Percentiles rank a stretch among this genome's conserved stretches.
These are phyloP conservation scores for Scytalidium lignicola DNA, from an alignment of 2,329 filamentous ascomycete species.

Conservation along the genomic window DNA sequence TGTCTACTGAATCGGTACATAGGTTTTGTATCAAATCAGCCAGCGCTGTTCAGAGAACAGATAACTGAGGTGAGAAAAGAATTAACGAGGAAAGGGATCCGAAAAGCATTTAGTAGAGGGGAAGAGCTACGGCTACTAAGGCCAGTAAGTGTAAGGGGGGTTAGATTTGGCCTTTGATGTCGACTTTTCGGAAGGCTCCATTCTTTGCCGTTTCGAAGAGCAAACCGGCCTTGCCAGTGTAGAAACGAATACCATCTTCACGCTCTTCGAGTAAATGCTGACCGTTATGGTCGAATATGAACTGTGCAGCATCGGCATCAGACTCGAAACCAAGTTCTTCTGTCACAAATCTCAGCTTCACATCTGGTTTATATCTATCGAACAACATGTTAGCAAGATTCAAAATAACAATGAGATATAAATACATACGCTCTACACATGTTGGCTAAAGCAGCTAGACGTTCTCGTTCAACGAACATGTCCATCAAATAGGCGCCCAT, in stretches of 20 bases:
- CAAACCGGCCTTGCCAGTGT: constrained; percentile 65
- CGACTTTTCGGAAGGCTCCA: constrained; percentile 77
- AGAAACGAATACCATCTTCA: constrained; percentile 65
- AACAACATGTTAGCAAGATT: constrained; percentile 39
- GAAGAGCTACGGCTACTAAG: neutral
- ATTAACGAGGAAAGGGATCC: constrained; percentile 2
- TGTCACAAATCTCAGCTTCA: constrained; percentile 86
- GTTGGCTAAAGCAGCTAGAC: constrained; percentile 80
- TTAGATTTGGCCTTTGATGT: constrained; percentile 95
- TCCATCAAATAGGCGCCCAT: constrained; percentile 99
- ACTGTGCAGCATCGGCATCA: constrained; percentile 84
- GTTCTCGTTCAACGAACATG: constrained; percentile 95
- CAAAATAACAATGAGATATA: neutral
- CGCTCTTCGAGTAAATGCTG: constrained; percentile 73
- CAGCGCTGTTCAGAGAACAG: neutral
- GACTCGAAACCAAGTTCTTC: constrained; percentile 95
- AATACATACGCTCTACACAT: constrained; percentile 91
- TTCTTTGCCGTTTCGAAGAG: constrained; percentile 71
- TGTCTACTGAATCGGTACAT: neutral
- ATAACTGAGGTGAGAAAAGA: constrained; percentile 2
- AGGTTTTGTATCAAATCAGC: neutral
- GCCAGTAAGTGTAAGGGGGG: constrained; percentile 7
- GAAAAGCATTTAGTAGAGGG: constrained; percentile 1
- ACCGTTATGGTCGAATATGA: constrained; percentile 76
- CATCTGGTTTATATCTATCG: constrained; percentile 81